Conservation (phyloP, 805 yeast species). For the Diddensiella caesifluorescens region DNA sequence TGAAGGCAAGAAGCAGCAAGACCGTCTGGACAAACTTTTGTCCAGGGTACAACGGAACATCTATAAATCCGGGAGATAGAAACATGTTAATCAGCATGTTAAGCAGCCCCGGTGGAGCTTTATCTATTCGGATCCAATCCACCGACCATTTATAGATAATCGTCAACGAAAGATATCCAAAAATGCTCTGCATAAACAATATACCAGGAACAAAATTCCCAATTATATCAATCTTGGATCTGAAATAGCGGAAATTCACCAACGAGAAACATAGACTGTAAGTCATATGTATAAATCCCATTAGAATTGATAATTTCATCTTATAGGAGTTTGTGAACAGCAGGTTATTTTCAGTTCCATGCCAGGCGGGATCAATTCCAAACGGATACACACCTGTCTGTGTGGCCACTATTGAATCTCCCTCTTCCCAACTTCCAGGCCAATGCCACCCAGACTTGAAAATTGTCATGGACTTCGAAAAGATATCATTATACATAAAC, state of each 20-base stretch:
- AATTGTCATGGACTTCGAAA: constrained; percentile 83
- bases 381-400: constrained; percentile 66
- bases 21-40: constrained; percentile 72
- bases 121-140: constrained; percentile 75
- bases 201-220: constrained; percentile 94
- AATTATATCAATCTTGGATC: constrained; percentile 70
- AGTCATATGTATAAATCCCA: constrained; percentile 94
- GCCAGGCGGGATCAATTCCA: constrained; percentile 96
- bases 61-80: constrained; percentile 82
- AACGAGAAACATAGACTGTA: constrained; percentile 80
- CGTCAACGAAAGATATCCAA: constrained; percentile 82
- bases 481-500: constrained; percentile 84
- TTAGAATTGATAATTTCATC: constrained; percentile 90
- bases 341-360: constrained; percentile 87
- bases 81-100: constrained; percentile 97
- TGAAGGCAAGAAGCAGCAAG: constrained; percentile 64
- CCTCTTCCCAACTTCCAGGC: constrained; percentile 67
- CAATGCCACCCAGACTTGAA: constrained; percentile 89
- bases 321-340: constrained; percentile 91
- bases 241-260: constrained; percentile 66
- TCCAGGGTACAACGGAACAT: constrained; percentile 71
- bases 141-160: constrained; percentile 92
- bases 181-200: constrained; percentile 91
- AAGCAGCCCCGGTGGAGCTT: constrained; percentile 87
- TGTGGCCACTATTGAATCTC: constrained; percentile 62